Base-by-base conservation (phyloP, 2,329 filamentous ascomycete genomes). In the Arthrinium phaeospermum region DNA sequence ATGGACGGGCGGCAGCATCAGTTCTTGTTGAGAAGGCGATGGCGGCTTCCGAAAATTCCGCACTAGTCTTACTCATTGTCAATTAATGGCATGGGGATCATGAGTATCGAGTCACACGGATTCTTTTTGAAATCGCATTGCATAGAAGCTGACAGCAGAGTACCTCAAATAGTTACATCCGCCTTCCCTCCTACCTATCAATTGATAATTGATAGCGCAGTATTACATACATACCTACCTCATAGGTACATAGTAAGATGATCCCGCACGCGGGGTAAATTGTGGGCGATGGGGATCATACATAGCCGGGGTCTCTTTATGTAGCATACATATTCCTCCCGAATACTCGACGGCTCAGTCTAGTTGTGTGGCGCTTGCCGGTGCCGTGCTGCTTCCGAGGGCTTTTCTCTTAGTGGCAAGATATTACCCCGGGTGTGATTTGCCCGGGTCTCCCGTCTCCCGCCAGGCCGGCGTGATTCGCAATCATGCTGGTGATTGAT, bases 181-280 rank as follows among this genome's bases (percentile, higher is more conserved):
- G 24, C 13, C 49, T 27, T 7, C 49, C 24, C 49, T 53, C 49
- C 24, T 30, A 27, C 22, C 8, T 51, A n/a, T 13, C 24, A 27
- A 22, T n/a, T 10, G 7, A 3, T 5, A n/a, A 16, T 12, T 51
- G 12, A 4, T 27, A 27, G 12, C 14, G 24, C 24, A 30, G 49
- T 53, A 53, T 22, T n/a, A 30, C 27, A 30, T 30, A 30, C 27
- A 30, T 30, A 30, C 4, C 27, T 30, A 30, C 27, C 27, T 30
- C 27, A 30, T 30, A 30, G 27, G 27, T 30, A 30, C 27, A 30
- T 30, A 53, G 10, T 16, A 4, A 24, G 27, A 64, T 64, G 57
- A 10, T 41, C 57, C 57, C 57, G 57, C 53, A 41, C 37, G 53
- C 57, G 57, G 57, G 57, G 57, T 64, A 64, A 64, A 64, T 64